These are phyloP conservation scores for Ehretia macrophylla DNA, from an alignment of 257 asterid species.

Conservation along the genomic window DNA sequence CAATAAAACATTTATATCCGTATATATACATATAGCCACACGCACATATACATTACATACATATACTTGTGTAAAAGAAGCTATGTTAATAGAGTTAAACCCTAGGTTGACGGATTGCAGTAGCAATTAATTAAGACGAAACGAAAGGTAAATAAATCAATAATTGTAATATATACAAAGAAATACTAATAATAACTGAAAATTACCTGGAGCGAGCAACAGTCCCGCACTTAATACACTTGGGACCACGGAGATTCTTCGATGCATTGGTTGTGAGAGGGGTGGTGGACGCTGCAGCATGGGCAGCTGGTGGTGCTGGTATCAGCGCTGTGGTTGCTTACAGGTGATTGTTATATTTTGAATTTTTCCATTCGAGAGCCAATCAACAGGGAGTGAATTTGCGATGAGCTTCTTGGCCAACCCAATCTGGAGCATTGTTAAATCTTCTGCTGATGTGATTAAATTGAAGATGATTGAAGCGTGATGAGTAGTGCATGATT, in stretches of 20 bases:
- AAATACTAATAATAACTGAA: not conserved
- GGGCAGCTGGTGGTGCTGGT: constrained; percentile 4
- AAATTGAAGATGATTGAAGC: too few species aligned
- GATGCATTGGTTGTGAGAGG: constrained; percentile 34
- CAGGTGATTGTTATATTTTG: too few species aligned
- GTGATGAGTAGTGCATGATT: too few species aligned
- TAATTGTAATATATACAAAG: not conserved
- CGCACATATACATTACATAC: not conserved
- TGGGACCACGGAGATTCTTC: constrained; percentile 83
- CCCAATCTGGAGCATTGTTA: too few species aligned
- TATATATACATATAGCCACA: not conserved
- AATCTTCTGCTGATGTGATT: too few species aligned
- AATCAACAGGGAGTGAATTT: too few species aligned
- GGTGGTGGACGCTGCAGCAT: constrained; percentile 16
- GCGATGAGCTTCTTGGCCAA: too few species aligned
- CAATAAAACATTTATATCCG: not conserved
- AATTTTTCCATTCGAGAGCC: too few species aligned
- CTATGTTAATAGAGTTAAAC: not conserved
- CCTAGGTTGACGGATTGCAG: not conserved
- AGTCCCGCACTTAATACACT: constrained; percentile 95
- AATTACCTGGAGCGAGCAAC: constrained; percentile 93
- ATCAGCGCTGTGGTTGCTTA: constrained; percentile 28
- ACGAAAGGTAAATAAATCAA: not conserved
- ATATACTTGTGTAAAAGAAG: too few species aligned
- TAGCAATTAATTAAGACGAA: not conserved